Base-by-base conservation (phyloP, 352 stramenopile genomes). In the Pythium utonaiense region DNA sequence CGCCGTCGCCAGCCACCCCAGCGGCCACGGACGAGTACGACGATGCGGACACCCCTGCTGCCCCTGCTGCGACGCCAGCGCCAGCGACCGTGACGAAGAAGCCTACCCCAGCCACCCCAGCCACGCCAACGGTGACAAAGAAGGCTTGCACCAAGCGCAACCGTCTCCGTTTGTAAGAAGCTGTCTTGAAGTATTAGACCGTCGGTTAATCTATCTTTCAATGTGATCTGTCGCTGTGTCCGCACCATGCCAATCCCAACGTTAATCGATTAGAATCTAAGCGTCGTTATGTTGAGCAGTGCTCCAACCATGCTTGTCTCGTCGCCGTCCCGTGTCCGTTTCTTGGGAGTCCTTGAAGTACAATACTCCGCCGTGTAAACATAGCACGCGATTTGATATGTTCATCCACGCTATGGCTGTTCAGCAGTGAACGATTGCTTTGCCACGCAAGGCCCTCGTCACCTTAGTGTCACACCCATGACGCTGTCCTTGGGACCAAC, bases 61-160 rank as follows among this genome's bases (percentile, higher is more conserved):
- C 50, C 8, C 48, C 48, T 13, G 48, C 48, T 7, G 4, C 48
- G 2, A 27, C 48, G 27, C 54, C 54, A 4, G 54, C 48, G 27
- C 54, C 54, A 12, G 54, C 52, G 14, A 16, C 47, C 10, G 47
- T 28, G 1, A 21, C 47, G 14, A 52, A 30, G 24, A 14, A 22
- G 8, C 27, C 47, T 30, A 27, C 28, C 31, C 25, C 50, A 14
- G 31, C 31, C 31, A 36, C 31, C 6, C 19, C 51, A 12, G 21
- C 34, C 12, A 14, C 50, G 14, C 50, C 50, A 4, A n/a, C 50
- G 6, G 17, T 34, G 12, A 57, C 52, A 8, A 59, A 59, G 52
- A 59, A 59, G 52, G 40, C 33, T 5, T 59, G 52, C 36, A 49
- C 28, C 6, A 59, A 59, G 38, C 52, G 52, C 52, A 38, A 51